Evolutionary conservation across 345 rosid genomes (phyloP).

Genomic region (Salix viminalis): DNA sequence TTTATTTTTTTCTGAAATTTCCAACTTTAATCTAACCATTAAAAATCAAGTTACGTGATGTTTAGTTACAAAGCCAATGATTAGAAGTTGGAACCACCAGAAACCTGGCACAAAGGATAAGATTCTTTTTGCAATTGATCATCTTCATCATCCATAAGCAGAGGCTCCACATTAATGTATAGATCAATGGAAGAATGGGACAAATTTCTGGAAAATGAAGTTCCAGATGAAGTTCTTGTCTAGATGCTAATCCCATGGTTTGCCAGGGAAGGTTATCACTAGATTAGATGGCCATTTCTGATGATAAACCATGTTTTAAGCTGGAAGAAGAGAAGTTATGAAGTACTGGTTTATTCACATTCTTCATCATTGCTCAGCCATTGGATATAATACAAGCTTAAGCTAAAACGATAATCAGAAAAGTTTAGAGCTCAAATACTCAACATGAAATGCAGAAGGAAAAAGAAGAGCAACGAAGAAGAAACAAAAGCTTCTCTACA

Average conservation of each 20-base stretch:
- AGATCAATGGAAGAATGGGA: background rate
- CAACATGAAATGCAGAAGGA: constrained; percentile 2
- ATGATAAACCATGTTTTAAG: background rate
- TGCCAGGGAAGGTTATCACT: background rate
- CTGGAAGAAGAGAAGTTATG: background rate
- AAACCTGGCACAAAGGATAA: no score
- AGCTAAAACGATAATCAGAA: constrained; percentile 17
- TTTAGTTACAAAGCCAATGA: background rate
- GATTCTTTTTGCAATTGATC: no score
- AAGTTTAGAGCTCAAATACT: constrained; percentile 16
- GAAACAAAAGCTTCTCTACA: constrained; percentile 2
- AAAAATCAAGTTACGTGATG: background rate
- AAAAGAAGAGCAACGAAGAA: background rate
- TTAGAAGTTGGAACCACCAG: no score
- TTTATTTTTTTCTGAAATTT: background rate
- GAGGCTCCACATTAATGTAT: background rate
- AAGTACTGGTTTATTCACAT: constrained; percentile 29
- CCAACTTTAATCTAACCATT: background rate
- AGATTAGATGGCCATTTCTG: background rate
- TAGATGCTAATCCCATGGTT: background rate
- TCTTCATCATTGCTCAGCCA: constrained; percentile 22
- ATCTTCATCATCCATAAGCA: no score
- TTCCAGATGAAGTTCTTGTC: background rate
- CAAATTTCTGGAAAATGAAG: background rate
- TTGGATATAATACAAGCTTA: constrained; percentile 18